Evolutionary conservation across 2,329 filamentous ascomycete genomes (phyloP).

Genomic region (Coniochaeta pulveracea): DNA sequence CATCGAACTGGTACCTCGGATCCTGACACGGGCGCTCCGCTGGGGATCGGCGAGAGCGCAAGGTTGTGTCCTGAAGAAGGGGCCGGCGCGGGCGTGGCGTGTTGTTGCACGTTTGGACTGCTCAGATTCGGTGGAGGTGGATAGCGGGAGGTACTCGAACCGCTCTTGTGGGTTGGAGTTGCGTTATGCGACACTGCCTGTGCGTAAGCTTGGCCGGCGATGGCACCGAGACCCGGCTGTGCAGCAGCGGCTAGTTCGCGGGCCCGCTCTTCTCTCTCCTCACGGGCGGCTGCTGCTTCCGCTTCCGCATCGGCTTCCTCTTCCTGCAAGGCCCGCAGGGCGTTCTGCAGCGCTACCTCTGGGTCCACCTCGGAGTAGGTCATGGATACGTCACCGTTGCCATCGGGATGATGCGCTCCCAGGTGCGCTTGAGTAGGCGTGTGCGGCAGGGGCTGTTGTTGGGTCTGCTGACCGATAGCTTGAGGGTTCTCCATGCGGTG

Average conservation of each 20-base stretch:
- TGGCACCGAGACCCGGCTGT: constrained; percentile 15
- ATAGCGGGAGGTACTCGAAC: too few relatives aligned
- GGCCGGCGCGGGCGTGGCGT: too few relatives aligned
- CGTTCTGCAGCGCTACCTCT: constrained; percentile 47
- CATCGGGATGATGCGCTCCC: constrained; percentile 4
- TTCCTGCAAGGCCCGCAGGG: constrained; percentile 45
- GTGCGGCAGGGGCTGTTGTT: constrained; percentile 8
- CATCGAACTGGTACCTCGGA: constrained; percentile 41
- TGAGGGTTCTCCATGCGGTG: constrained; percentile 25
- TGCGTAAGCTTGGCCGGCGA: constrained; percentile 14
- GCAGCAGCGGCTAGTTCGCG: constrained; percentile 14
- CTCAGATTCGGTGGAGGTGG: too few relatives aligned
- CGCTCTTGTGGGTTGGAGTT: constrained; percentile 6
- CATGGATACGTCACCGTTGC: constrained; percentile 6
- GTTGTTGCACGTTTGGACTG: too few relatives aligned
- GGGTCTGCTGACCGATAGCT: constrained; percentile 9
- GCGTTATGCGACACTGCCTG: constrained; percentile 12
- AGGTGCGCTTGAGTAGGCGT: background rate
- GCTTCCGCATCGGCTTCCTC: constrained; percentile 48
- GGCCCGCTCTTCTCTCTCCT: constrained; percentile 38
- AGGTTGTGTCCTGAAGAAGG: constrained; percentile 25
- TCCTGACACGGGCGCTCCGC: constrained; percentile 31
- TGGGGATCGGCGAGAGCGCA: constrained; percentile 43
- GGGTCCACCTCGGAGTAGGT: constrained; percentile 38
- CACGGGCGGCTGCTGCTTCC: constrained; percentile 41